Conservation (phyloP, 768 basidiomycete genomes). For the Tricholoma sp. region DNA sequence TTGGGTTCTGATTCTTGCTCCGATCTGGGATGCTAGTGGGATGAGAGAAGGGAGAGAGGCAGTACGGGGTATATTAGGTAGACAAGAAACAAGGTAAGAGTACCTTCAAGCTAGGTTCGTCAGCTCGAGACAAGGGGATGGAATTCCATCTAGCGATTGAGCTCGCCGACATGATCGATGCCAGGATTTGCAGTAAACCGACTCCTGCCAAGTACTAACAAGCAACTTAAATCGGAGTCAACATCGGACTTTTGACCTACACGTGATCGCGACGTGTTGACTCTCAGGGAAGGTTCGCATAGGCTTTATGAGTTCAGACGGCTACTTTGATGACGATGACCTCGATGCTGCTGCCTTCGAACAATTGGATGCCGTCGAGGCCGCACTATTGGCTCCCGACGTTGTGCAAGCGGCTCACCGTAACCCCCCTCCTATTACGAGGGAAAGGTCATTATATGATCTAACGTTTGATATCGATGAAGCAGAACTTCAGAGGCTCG, state of each 20-base stretch:
- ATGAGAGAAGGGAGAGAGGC: conserved; percentile 44
- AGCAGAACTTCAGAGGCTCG: conserved; percentile 46
- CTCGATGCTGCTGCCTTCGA: conserved; percentile 54
- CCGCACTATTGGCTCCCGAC: conserved; percentile 31
- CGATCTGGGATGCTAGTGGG: conserved; percentile 58
- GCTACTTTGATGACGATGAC: conserved; percentile 64
- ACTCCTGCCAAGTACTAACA: no score
- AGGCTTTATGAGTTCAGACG: conserved; percentile 66
- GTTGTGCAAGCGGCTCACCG: conserved; percentile 14
- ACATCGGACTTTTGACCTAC: conserved; percentile 1
- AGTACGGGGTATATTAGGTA: conserved; percentile 45
- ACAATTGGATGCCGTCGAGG: conserved; percentile 69
- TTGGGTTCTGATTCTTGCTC: conserved; percentile 46
- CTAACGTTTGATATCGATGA: conserved; percentile 54
- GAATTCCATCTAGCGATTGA: conserved; percentile 71
- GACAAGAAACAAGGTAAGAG: conserved; percentile 44
- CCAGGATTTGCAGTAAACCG: no score
- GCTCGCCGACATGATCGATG: conserved; percentile 50
- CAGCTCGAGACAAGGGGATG: conserved; percentile 41
- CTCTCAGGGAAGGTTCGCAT: not conserved
- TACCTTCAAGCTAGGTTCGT: conserved; percentile 54
- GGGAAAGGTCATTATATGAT: conserved; percentile 47
- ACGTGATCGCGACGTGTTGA: conserved; percentile 22
- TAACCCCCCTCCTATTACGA: conserved; percentile 15
- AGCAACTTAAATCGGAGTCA: not conserved